Conservation (phyloP, 2,329 filamentous ascomycete species). For the Aspergillus ruber region DNA sequence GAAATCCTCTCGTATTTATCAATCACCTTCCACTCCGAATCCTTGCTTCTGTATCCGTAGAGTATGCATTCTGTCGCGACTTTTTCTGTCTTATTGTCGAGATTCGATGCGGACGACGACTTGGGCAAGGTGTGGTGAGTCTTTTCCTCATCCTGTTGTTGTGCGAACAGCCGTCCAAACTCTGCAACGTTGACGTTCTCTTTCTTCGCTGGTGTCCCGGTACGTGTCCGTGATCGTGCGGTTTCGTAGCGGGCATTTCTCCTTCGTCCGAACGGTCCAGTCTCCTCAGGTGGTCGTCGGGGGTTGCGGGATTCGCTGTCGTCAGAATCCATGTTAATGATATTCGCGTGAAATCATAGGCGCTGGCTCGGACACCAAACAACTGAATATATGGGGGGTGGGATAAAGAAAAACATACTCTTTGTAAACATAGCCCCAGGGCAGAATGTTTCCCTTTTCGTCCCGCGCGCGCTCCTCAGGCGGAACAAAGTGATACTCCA, state of each 20-base stretch:
- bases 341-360: constrained; percentile 10
- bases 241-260: constrained; percentile 40
- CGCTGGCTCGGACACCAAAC: not conserved
- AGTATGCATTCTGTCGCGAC: constrained; percentile 74
- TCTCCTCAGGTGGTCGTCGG: constrained; percentile 52
- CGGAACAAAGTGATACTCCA: constrained; percentile 62
- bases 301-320: constrained; percentile 43
- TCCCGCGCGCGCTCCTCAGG: constrained; percentile 57
- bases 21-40: constrained; percentile 72
- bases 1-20: constrained; percentile 82
- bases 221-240: constrained; percentile 49
- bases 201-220: constrained; percentile 52
- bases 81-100: constrained; percentile 39
- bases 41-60: constrained; percentile 70
- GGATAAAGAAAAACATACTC: constrained; percentile 43
- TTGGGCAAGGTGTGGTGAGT: constrained; percentile 27
- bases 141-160: constrained; percentile 41
- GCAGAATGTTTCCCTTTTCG: constrained; percentile 52
- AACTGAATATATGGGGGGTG: not conserved
- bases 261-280: constrained; percentile 55
- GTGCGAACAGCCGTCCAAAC: constrained; percentile 40
- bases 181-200: constrained; percentile 49
- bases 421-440: constrained; percentile 59
- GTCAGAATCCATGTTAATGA: constrained; percentile 17
- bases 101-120: constrained; percentile 36